Conservation (phyloP, 2,329 filamentous ascomycete genomes). For the Epichloe uncinata region DNA sequence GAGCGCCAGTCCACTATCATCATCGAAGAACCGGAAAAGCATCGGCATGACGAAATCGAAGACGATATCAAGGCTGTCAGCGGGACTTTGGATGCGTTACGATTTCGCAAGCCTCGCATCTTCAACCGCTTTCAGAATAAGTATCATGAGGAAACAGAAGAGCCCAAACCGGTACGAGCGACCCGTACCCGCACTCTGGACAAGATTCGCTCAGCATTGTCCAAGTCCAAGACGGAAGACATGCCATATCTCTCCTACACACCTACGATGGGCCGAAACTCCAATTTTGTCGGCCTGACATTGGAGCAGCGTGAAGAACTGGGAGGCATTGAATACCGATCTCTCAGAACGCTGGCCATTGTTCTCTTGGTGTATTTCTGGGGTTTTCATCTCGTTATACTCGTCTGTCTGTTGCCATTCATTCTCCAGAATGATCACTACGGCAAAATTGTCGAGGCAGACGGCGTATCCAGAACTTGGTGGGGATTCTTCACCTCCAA, state of each 20-base stretch:
- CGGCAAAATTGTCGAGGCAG: slow-evolving; percentile 46
- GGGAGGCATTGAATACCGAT: slow-evolving; percentile 91
- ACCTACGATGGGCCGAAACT: slow-evolving; percentile 86
- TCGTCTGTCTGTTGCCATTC: slow-evolving; percentile 67
- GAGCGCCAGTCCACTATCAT: slow-evolving; percentile 45
- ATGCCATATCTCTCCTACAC: slow-evolving; percentile 92
- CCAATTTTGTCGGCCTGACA: slow-evolving; percentile 74
- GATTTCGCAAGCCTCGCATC: slow-evolving; percentile 29
- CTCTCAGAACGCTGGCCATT: slow-evolving; percentile 70
- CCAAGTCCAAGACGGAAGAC: slow-evolving; percentile 39
- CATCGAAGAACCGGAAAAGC: slow-evolving; percentile 47
- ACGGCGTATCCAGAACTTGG: slow-evolving; percentile 59
- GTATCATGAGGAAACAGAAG: slow-evolving; percentile 23
- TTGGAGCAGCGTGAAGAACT: slow-evolving; percentile 90
- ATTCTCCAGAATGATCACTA: slow-evolving; percentile 54
- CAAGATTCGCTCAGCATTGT: slow-evolving; percentile 43
- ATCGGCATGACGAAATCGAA: slow-evolving; percentile 21
- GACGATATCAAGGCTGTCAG: slow-evolving; percentile 30
- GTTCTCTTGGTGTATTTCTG: slow-evolving; percentile 72
- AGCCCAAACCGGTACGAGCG: slow-evolving; percentile 11
- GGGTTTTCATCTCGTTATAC: slow-evolving; percentile 65
- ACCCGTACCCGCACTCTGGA: slow-evolving; percentile 37
- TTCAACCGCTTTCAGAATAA: slow-evolving; percentile 25
- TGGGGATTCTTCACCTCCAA: slow-evolving; percentile 86
- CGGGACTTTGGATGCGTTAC: slow-evolving; percentile 27